Conservation (phyloP, 2,329 filamentous ascomycete genomes). For the Zasmidium angulare region DNA sequence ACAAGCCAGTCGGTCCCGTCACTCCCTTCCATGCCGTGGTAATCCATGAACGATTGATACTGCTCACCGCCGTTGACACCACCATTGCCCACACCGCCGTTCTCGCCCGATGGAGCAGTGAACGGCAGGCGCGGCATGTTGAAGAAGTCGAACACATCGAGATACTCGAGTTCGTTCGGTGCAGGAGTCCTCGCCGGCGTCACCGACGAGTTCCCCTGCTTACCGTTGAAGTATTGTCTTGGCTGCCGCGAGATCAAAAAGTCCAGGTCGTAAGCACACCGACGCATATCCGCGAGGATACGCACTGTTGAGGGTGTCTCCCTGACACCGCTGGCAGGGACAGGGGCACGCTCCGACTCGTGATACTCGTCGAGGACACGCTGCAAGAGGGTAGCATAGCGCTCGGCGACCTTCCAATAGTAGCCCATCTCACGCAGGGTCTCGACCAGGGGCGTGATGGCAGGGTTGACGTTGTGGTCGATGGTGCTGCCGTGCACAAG, state of each 20-base stretch:
- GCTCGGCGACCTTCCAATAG: slow-evolving; percentile 81
- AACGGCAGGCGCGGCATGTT: slow-evolving; percentile 74
- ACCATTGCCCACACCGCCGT: slow-evolving; percentile 27
- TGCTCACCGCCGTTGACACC: slow-evolving; percentile 25
- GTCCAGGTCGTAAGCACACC: slow-evolving; percentile 86
- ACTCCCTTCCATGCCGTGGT: slow-evolving; percentile 21
- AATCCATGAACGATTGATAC: slow-evolving; percentile 27
- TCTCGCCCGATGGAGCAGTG: slow-evolving; percentile 24
- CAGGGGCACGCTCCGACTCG: slow-evolving; percentile 66
- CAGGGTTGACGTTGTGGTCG: slow-evolving; percentile 75
- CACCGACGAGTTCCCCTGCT: slow-evolving; percentile 24
- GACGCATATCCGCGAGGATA: slow-evolving; percentile 87
- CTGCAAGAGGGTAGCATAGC: slow-evolving; percentile 77
- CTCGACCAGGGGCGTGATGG: slow-evolving; percentile 79
- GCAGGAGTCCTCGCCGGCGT: slow-evolving; percentile 54
- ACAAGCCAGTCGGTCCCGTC: slow-evolving; percentile 23
- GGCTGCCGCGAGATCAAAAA: slow-evolving; percentile 85
- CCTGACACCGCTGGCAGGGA: slow-evolving; percentile 63
- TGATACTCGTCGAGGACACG: slow-evolving; percentile 83
- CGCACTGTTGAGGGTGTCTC: slow-evolving; percentile 79
- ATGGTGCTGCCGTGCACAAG: slow-evolving; percentile 90
- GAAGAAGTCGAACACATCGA: slow-evolving; percentile 94
- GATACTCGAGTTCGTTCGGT: slow-evolving; percentile 81
- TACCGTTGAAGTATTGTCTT: slow-evolving; percentile 41
- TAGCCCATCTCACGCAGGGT: slow-evolving; percentile 76